phyloP scores from a whole-genome alignment of 2,329 filamentous ascomycete genomes.

The Beauveria sp. region DNA sequence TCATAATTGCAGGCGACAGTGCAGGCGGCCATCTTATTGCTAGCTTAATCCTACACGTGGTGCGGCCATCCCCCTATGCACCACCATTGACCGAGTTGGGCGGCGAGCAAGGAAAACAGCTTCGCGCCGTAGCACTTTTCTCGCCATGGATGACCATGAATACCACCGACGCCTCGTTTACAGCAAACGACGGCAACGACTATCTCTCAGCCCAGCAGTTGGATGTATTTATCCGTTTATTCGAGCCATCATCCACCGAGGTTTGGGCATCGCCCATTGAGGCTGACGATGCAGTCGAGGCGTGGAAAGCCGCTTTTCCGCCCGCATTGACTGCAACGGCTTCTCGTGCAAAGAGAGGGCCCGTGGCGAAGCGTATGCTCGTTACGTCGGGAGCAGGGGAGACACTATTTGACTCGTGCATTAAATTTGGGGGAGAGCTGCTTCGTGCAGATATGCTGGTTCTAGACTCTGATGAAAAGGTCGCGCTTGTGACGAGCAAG shows the following conservation, averaged over 20 bases:
- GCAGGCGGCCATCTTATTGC: not conserved
- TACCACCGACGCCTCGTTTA: not conserved
- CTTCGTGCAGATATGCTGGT: not conserved
- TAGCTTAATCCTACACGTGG: not conserved
- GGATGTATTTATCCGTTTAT: not conserved
- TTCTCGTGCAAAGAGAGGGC: not conserved
- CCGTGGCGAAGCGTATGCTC: not conserved
- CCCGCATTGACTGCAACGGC: not conserved
- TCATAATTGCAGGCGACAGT: not conserved
- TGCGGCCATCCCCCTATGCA: not conserved
- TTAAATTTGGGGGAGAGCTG: not conserved
- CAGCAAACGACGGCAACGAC: not conserved
- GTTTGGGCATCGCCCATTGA: not conserved
- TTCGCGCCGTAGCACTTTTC: not conserved
- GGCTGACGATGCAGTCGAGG: not conserved
- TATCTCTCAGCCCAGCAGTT: not conserved
- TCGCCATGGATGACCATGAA: not conserved
- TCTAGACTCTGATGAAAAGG: not conserved
- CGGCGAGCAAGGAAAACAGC: not conserved
- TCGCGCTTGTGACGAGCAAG: not conserved
- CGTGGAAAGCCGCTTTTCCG: not conserved
- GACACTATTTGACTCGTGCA: slow-evolving; percentile 3
- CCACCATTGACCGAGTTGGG: not conserved
- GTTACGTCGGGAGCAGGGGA: not conserved
- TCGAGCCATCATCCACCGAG: not conserved